Percentiles rank a stretch among this genome's conserved stretches.
These are phyloP conservation scores for Pisolithus albus DNA, from an alignment of 768 basidiomycete genomes.

Conservation along the genomic window DNA sequence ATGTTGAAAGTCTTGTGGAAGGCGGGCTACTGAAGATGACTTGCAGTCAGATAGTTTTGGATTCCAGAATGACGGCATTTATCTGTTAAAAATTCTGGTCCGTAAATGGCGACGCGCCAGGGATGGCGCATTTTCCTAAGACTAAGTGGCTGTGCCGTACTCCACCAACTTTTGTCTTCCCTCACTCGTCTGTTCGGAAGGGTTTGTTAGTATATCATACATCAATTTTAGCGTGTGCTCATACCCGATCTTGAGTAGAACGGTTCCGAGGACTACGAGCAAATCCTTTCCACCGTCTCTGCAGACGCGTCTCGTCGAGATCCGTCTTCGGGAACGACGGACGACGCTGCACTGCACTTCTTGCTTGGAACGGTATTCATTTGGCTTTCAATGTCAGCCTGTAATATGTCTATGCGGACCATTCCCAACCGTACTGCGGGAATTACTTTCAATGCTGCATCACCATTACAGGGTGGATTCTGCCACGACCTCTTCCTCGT, in stretches of 20 bases:
- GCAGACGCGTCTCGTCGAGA: constrained; percentile 69
- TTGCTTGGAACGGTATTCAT: constrained; percentile 70
- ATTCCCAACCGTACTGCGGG: constrained; percentile 31
- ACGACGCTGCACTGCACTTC: constrained; percentile 67
- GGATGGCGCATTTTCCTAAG: too few relatives aligned
- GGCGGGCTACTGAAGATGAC: too few relatives aligned
- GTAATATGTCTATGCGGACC: constrained; percentile 55
- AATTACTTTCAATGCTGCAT: too few relatives aligned
- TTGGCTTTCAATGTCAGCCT: constrained; percentile 65
- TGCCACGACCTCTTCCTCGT: too few relatives aligned
- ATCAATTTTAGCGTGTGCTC: background rate
- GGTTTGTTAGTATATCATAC: constrained; percentile 9
- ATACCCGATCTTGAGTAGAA: constrained; percentile 5
- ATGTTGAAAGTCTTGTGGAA: too few relatives aligned
- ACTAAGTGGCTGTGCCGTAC: background rate
- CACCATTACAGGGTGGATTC: too few relatives aligned
- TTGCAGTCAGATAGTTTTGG: too few relatives aligned
- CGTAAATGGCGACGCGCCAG: too few relatives aligned
- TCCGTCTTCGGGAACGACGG: constrained; percentile 33
- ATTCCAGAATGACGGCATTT: too few relatives aligned
- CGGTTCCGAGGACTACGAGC: constrained; percentile 53
- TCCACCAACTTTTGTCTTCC: constrained; percentile 22
- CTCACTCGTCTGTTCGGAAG: constrained; percentile 23
- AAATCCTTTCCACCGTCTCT: constrained; percentile 60
- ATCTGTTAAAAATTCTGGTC: too few relatives aligned